phyloP scores from a whole-genome alignment of 768 basidiomycete species.

The Mycena leptocephala region DNA sequence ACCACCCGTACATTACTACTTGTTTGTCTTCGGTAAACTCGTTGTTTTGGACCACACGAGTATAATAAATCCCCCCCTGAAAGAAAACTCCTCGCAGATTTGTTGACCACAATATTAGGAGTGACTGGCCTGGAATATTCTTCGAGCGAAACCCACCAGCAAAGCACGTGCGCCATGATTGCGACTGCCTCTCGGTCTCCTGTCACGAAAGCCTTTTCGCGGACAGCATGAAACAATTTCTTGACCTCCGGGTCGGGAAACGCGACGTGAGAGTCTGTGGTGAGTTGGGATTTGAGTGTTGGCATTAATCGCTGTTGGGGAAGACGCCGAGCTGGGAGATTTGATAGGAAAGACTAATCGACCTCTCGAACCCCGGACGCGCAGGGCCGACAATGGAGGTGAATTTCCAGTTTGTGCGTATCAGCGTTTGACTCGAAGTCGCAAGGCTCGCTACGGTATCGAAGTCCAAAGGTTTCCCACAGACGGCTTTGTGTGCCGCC shows the following conservation, averaged over 20 bases:
- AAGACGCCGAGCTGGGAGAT: neutral
- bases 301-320: neutral
- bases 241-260: neutral
- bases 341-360: neutral
- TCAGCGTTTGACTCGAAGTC: neutral
- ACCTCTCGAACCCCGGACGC: neutral
- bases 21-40: too few species aligned
- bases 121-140: neutral
- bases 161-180: conserved; percentile 2
- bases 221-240: neutral
- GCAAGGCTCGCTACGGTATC: neutral
- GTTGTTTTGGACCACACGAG: too few species aligned
- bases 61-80: too few species aligned
- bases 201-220: conserved; percentile 7
- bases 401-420: neutral
- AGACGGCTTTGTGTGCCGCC: conserved; percentile 6
- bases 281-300: neutral
- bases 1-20: too few species aligned
- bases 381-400: conserved; percentile 4
- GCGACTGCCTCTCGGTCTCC: conserved; percentile 6
- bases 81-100: neutral
- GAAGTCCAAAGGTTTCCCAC: conserved; percentile 18
- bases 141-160: conserved; percentile 10
- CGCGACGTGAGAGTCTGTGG: neutral
- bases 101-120: neutral